Base-by-base conservation (phyloP, 306 rosid species). In the Prunus mira region DNA sequence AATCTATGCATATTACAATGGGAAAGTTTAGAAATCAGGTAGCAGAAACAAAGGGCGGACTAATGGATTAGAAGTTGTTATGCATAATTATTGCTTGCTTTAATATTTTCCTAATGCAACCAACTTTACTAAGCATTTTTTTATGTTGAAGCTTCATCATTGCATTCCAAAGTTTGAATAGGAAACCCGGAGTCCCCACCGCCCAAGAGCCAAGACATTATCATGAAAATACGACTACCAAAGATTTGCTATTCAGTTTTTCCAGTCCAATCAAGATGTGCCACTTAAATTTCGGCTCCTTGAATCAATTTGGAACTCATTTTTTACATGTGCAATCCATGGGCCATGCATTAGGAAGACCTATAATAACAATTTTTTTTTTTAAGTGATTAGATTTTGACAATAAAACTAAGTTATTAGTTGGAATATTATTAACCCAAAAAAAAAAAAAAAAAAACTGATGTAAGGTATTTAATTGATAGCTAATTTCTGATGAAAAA, bases 31-130 rank as follows among this genome's bases (percentile, higher is more conserved):
- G 54, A 84, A 88, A 79, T 71, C 91, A 79, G 89, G 88, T 73
- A 75, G 88, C 90, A 47, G 69, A 73, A 88, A 86, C 92, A 14
- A 69, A 84, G 83, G 90, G 89, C 87, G 84, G 88, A 67, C 69
- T 46, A 71, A 47, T 60, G 28, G 80, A 64, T 75, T 79, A 69
- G 24, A 58, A 50, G 56, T 63, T 73, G 76, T 70, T 64, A 69
- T 24, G 68, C 17, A 45, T 78, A 62, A 73, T 76, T 76, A 63
- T 58, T 83, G 61, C 65, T 65, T 76, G n/a, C 30, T 69, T 73
- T 78, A 25, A 18, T 68, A 56, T 57, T 67, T 72, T 81, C 52
- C 64, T 3, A 62, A 49, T 67, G 58, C 22, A 78, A 69, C 81
- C 72, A 61, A 51, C 51, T 9, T 7, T 7, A 1, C 43, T 7